These are phyloP conservation scores for Bathelium albidoporum DNA, from an alignment of 495 filamentous ascomycete genomes.

Conservation along the genomic window DNA sequence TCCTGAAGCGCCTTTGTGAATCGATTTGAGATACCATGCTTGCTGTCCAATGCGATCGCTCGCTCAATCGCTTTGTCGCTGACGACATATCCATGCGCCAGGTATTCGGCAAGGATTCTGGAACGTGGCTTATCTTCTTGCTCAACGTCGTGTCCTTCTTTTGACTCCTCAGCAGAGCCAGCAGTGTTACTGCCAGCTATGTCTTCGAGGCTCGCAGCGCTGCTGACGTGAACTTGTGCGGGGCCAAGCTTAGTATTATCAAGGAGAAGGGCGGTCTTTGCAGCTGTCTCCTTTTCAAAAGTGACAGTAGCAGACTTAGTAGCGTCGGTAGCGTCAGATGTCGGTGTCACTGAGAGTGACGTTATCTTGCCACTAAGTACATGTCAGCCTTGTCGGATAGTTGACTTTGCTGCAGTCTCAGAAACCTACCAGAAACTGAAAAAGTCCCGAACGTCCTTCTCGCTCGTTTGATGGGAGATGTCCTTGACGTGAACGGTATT, in stretches of 20 bases:
- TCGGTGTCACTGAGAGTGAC: conserved; percentile 61
- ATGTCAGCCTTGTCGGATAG: conserved; percentile 13
- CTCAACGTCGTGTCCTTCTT: conserved; percentile 52
- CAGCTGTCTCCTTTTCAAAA: conserved; percentile 91
- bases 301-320: conserved; percentile 77
- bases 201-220: conserved; percentile 52
- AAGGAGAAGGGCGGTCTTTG: conserved; percentile 90
- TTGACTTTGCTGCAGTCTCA: background rate
- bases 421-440: conserved; percentile 88
- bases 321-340: conserved; percentile 44
- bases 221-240: conserved; percentile 66
- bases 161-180: conserved; percentile 35
- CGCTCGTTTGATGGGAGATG: conserved; percentile 66
- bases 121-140: conserved; percentile 93
- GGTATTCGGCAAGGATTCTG: conserved; percentile 89
- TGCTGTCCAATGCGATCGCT: conserved; percentile 79
- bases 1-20: conserved; percentile 64
- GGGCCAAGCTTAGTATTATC: conserved; percentile 88
- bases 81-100: conserved; percentile 84
- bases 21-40: conserved; percentile 70
- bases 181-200: conserved; percentile 44
- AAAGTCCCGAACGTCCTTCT: conserved; percentile 91
- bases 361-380: conserved; percentile 75
- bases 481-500: conserved; percentile 55
- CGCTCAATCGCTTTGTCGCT: conserved; percentile 74